Evolutionary conservation across 2,329 filamentous ascomycete genomes (phyloP), one percentile per base, ranked within the genome.

Genomic region (Lachnum nothofagi): DNA sequence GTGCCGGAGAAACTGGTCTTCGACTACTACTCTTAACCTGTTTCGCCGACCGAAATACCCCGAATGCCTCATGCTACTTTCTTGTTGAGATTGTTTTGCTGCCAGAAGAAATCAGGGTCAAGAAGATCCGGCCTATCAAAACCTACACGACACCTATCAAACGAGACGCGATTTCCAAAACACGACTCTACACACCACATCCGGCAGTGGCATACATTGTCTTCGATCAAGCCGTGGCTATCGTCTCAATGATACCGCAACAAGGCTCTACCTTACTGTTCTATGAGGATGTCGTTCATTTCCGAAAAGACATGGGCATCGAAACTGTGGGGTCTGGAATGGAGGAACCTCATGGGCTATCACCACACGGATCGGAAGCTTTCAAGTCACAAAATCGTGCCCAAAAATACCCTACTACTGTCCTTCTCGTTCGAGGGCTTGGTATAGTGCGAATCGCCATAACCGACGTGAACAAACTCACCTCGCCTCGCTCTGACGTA

Each of bases 241-340:
- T 97, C 22, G 76, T 86, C 6, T 95, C 90, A 0, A 77, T 95
- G 41, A 76, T 78, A 2, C 76, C 77, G 42, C 73, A 78, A 1
- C 79, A 82, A 12, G 82, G 88, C 37, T 84, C 83, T 2, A 87
- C 88, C 6, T 86, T 79, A 47, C 70, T 83, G 16, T 78, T 82
- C 0, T 96, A 91, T 59, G 90, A 97, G 65, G 93, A 98, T 65
- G 82, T 87, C 1, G 76, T 98, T 29, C 86, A 91, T 60, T 83
- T 98, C 49, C 81, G 85, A 22, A 74, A 78, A 53, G 80, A 83
- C 46, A 72, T 79, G 23, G 73, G 79, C 14, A 72, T 85, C 22
- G 82, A 85, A 59, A 78, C 85, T 48, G 70, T 84, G 14, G 79
- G 79, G 4, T 83, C 79, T 10, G 80, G 83, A 3, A 72, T 79